Base-by-base conservation (phyloP, 345 rosid genomes). In the Eucalyptus coolabah region DNA sequence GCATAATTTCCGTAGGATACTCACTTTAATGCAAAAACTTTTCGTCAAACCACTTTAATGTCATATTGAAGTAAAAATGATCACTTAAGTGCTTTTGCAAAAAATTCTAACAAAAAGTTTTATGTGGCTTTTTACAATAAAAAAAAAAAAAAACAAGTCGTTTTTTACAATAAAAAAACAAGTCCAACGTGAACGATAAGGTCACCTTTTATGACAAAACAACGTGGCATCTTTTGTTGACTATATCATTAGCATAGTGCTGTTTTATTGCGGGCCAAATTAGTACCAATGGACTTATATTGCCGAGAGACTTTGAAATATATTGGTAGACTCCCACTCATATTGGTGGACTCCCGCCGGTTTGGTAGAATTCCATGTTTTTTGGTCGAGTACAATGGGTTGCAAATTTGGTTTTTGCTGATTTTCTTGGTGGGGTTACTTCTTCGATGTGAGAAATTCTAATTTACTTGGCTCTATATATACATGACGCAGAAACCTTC, bases 81-180 rank as follows among this genome's bases (percentile, higher is more conserved):
- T 26, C 0, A 26, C 7, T 11, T 2, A 59, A 26, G 13, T 59
- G 1, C 3, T 2, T 24, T 1, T 6, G 6, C 30, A 0, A 59
- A 23, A 59, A 59, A 5, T 2, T 59, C 1, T 3, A 26, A 26
- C 1, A 59, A 59, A 59, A 59, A 59, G n/a, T 5, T 26, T 10
- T 24, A 26, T 6, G 1, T 59, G n/a, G n/a, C 30, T 59, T 5
- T 59, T 59, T 24, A 59, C 4, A 23, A 24, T 53, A n/a, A n/a
- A n/a, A n/a, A n/a, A n/a, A n/a, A 23, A 56, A 45, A 42, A 42
- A 56, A 56, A 37, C 40, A 37, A 37, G 40, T 37, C 40, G 4
- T 37, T 37, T 40, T 40, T 40, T 40, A 40, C 40, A 40, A 40
- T 40, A 40, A 40, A 44, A 44, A 59, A 24, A 24, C 0, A 59